A percentile compares a stretch with the other conserved stretches of the same genome.
These are phyloP conservation scores for Aureobasidium mangrovei DNA, from an alignment of 2,329 filamentous ascomycete species.

Conservation along the genomic window DNA sequence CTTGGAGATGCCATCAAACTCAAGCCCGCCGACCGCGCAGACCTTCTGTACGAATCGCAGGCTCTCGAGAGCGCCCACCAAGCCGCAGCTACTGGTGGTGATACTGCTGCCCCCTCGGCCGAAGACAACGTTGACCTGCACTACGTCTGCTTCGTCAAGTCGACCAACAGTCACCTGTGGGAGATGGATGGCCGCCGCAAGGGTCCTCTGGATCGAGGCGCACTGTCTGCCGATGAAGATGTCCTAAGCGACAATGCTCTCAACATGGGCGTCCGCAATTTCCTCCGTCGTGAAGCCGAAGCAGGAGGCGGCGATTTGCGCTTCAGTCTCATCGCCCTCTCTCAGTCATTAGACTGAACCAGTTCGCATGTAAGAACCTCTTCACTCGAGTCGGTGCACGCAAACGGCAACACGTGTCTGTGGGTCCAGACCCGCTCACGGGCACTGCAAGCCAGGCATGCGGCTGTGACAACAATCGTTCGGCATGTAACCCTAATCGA, in stretches of 20 bases:
- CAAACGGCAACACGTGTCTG: conserved; percentile 6
- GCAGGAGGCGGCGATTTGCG: conserved; percentile 50
- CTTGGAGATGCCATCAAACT: conserved; percentile 63
- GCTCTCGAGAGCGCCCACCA: conserved; percentile 71
- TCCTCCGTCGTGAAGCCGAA: conserved; percentile 49
- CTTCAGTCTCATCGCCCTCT: conserved; percentile 55
- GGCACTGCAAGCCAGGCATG: not conserved
- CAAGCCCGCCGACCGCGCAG: conserved; percentile 55
- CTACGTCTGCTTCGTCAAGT: conserved; percentile 90
- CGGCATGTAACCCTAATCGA: no score
- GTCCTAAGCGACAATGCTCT: conserved; percentile 62
- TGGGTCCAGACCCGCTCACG: not conserved
- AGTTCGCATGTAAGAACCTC: not conserved
- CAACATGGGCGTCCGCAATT: conserved; percentile 55
- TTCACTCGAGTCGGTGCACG: not conserved
- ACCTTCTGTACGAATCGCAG: conserved; percentile 66
- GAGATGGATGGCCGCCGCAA: conserved; percentile 70
- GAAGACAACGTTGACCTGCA: conserved; percentile 83
- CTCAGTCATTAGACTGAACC: conserved; percentile 45
- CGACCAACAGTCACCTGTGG: conserved; percentile 57
- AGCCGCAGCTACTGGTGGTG: conserved; percentile 65
- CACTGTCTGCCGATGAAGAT: conserved; percentile 36
- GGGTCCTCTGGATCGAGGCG: conserved; percentile 59
- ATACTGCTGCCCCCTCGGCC: conserved; percentile 68
- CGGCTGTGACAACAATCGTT: not conserved